Percentiles rank a stretch among this genome's conserved stretches.
These are phyloP conservation scores for Beauveria rudraprayagi DNA, from an alignment of 2,329 filamentous ascomycete species.

Conservation along the genomic window DNA sequence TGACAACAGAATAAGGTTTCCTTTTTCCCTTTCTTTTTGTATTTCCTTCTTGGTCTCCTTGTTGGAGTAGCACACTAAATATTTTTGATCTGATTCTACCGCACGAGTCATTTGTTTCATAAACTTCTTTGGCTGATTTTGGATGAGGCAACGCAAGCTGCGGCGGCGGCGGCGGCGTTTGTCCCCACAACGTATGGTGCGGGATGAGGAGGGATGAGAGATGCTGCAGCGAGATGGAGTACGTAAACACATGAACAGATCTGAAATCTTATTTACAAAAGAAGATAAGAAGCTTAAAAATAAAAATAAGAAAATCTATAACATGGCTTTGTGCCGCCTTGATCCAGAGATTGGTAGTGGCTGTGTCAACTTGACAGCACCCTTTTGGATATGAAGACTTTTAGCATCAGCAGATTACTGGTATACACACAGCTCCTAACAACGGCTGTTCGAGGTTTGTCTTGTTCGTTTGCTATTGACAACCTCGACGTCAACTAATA, in stretches of 20 bases:
- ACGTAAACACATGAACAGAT: not conserved
- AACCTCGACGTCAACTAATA: not conserved
- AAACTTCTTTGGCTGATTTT: not conserved
- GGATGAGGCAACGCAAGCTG: not conserved
- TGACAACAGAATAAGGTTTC: not conserved
- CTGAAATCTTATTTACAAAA: not conserved
- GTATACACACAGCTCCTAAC: slow-evolving; percentile 6
- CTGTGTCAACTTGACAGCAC: not conserved
- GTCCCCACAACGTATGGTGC: not conserved
- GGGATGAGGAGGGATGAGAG: not conserved
- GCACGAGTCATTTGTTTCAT: not conserved
- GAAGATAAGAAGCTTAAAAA: not conserved
- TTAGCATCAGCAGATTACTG: not conserved
- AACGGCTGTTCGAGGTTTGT: slow-evolving; percentile 1
- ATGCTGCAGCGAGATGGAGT: slow-evolving; percentile 2
- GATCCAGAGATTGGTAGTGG: not conserved
- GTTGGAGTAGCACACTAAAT: not conserved
- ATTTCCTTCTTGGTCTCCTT: not conserved
- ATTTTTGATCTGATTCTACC: too few relatives aligned
- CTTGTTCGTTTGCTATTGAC: not conserved
- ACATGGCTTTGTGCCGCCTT: not conserved
- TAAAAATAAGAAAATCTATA: not conserved
- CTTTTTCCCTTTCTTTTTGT: not conserved
- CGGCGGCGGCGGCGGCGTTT: not conserved
- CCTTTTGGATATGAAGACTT: slow-evolving; percentile 1